Conservation (phyloP, 768 basidiomycete species). For the Psilocybe sp. region DNA sequence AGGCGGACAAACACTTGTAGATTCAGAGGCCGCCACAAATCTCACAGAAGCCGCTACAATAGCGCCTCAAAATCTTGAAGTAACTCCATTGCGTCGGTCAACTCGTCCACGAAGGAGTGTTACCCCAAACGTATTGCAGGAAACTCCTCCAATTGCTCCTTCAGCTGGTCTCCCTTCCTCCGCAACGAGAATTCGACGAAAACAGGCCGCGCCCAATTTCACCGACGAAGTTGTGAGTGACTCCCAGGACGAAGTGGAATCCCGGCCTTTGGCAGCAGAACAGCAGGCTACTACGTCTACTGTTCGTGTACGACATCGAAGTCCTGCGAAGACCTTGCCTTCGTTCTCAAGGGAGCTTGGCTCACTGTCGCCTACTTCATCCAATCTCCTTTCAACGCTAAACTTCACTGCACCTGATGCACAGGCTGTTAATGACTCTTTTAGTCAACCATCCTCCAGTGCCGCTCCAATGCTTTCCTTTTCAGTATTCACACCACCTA, state of each 20-base stretch:
- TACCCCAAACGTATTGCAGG: conserved; percentile 21
- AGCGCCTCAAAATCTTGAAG: conserved; percentile 7
- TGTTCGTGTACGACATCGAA: conserved; percentile 18
- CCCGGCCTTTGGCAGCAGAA: conserved; percentile 12
- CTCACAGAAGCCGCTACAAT: background rate
- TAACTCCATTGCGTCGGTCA: conserved; percentile 34
- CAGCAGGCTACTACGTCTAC: conserved; percentile 3
- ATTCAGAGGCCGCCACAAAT: background rate
- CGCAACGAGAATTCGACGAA: conserved; percentile 13
- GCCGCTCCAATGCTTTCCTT: conserved; percentile 21
- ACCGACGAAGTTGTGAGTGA: conserved; percentile 17
- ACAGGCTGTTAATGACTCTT: conserved; percentile 1
- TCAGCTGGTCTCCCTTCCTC: conserved; percentile 21
- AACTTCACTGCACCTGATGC: conserved; percentile 14
- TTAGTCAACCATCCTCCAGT: conserved; percentile 6
- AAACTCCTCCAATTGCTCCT: conserved; percentile 5
- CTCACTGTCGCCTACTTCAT: conserved; percentile 62
- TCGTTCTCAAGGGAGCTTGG: conserved; percentile 40
- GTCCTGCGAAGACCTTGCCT: conserved; percentile 16
- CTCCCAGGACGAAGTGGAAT: conserved; percentile 18
- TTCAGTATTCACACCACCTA: conserved; percentile 26
- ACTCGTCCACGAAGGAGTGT: conserved; percentile 36
- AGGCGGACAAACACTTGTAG: background rate
- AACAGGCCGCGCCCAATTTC: conserved; percentile 3
- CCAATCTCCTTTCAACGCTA: conserved; percentile 22